Percentiles rank a stretch among this genome's conserved stretches.
These are phyloP conservation scores for Epichloe brachyelytri DNA, from an alignment of 2,329 filamentous ascomycete genomes.

Conservation along the genomic window DNA sequence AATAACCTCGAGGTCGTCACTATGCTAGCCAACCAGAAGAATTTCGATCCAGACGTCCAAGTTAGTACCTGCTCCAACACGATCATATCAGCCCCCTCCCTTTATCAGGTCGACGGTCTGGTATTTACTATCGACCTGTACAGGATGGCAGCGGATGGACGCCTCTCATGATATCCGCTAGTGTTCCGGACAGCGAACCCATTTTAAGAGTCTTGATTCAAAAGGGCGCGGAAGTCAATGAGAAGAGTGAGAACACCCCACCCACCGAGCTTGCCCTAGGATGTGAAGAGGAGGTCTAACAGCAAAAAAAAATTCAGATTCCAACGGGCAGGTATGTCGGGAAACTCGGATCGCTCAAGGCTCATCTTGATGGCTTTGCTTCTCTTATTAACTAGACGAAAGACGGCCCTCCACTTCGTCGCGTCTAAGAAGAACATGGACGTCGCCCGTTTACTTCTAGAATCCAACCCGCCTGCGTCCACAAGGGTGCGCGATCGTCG, in stretches of 20 bases:
- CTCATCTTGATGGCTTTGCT: not conserved
- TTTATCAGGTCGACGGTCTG: no score
- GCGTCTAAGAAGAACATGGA: conserved; percentile 84
- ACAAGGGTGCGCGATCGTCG: conserved; percentile 71
- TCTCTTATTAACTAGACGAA: not conserved
- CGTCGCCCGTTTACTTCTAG: conserved; percentile 63
- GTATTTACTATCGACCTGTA: not conserved
- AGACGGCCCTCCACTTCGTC: conserved; percentile 85
- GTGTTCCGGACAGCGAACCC: conserved; percentile 57
- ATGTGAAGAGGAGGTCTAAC: not conserved
- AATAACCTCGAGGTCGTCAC: conserved; percentile 66
- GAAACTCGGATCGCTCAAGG: no score
- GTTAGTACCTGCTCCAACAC: conserved; percentile 25
- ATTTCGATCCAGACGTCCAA: conserved; percentile 75
- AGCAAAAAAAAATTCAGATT: conserved; percentile 17
- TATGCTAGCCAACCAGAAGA: conserved; percentile 54
- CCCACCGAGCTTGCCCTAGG: not conserved
- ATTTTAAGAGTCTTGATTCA: conserved; percentile 54
- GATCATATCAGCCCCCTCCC: not conserved
- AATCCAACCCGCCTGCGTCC: conserved; percentile 55
- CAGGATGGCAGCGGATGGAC: conserved; percentile 73
- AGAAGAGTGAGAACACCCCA: conserved; percentile 43
- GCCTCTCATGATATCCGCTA: conserved; percentile 69
- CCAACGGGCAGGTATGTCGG: conserved; percentile 44
- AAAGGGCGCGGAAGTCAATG: conserved; percentile 59